Evolutionary conservation across 495 filamentous ascomycete genomes (phyloP).

Genomic region (Aspergillus heteromorphus): DNA sequence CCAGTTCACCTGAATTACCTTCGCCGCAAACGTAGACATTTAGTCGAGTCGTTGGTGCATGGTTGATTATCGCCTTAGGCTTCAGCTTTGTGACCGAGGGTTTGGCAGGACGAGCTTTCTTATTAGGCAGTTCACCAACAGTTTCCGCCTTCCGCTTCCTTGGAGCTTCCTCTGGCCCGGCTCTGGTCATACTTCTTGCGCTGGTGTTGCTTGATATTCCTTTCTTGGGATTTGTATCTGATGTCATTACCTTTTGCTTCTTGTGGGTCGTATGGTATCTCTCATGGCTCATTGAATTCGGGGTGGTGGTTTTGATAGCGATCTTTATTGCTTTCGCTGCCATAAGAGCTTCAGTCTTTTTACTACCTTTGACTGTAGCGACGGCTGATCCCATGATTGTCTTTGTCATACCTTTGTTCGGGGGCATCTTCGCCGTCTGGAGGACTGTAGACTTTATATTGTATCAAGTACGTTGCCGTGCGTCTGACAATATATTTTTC

Average conservation of each 20-base stretch:
- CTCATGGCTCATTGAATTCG: background rate
- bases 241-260: slow-evolving; percentile 5
- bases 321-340: background rate
- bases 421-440: slow-evolving; percentile 26
- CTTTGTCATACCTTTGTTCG: slow-evolving; percentile 27
- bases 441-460: background rate
- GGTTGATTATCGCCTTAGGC: slow-evolving; percentile 37
- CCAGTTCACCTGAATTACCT: slow-evolving; percentile 62
- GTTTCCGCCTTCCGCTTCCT: slow-evolving; percentile 41
- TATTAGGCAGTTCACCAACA: slow-evolving; percentile 26
- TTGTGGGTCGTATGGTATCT: background rate
- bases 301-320: slow-evolving; percentile 5
- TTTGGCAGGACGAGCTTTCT: slow-evolving; percentile 25
- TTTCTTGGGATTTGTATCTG: slow-evolving; percentile 7
- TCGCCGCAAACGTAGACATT: slow-evolving; percentile 67
- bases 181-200: slow-evolving; percentile 14
- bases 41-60: slow-evolving; percentile 42
- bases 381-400: slow-evolving; percentile 9
- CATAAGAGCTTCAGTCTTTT: background rate
- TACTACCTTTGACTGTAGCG: slow-evolving; percentile 7
- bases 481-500: background rate
- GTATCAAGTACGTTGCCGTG: background rate
- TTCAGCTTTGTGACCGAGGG: slow-evolving; percentile 20
- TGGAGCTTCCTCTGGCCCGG: slow-evolving; percentile 14
- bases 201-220: slow-evolving; percentile 11